Conservation (phyloP, 225 moss, liverwort and hornwort species). For the Thuidium tamariscinum region DNA sequence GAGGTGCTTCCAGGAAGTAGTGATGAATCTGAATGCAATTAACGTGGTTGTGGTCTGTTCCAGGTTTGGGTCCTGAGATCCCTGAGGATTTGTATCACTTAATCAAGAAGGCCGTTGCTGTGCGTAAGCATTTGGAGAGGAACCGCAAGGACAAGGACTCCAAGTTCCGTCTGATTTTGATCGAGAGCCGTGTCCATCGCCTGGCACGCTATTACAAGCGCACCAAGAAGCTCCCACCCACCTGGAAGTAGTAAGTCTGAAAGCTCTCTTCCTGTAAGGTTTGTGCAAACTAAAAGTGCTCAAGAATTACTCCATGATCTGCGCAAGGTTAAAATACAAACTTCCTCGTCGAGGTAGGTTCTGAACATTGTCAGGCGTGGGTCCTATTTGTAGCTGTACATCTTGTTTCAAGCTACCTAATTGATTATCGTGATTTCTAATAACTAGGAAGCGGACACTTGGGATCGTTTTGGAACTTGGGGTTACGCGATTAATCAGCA, state of each 20-base stretch:
- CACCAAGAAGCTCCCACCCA: conserved; percentile 62
- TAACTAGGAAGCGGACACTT: fast-evolving
- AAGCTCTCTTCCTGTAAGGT: not conserved
- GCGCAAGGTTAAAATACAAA: too few relatives aligned
- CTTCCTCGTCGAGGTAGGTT: not conserved
- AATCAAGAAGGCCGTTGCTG: conserved; percentile 65
- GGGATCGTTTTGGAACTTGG: too few relatives aligned
- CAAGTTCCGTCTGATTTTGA: conserved; percentile 57
- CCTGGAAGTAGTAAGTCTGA: conserved; percentile 54
- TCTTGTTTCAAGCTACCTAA: not conserved
- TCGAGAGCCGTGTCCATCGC: conserved; percentile 54
- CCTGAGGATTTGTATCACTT: conserved; percentile 58
- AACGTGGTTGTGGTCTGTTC: not conserved
- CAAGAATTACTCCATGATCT: not conserved
- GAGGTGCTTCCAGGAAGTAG: too few relatives aligned
- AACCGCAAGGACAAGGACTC: conserved; percentile 67
- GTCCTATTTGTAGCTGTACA: not conserved
- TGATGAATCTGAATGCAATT: not conserved
- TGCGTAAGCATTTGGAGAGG: conserved; percentile 59
- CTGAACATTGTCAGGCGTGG: not conserved
- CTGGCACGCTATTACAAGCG: conserved; percentile 72
- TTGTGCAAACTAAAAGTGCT: not conserved
- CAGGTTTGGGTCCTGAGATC: conserved; percentile 57
- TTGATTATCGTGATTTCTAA: not conserved
- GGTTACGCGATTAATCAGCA: not conserved